Conservation (phyloP, 1,139 yeast species). For the Geotrichum candidum region DNA sequence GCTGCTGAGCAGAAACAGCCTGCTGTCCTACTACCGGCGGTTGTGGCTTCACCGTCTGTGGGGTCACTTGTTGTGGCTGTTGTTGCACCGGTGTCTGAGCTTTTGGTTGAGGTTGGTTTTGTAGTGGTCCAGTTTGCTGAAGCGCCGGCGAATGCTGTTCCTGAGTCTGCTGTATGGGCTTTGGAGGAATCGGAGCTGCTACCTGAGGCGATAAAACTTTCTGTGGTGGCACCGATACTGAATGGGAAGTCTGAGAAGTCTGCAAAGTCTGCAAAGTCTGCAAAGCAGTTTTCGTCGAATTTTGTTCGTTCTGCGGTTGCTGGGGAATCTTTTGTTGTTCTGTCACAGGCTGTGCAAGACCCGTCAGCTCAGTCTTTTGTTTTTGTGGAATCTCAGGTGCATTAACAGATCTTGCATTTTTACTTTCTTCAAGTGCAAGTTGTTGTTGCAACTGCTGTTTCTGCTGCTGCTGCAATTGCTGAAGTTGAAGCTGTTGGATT, state of each 20-base stretch:
- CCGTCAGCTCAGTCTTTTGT: not conserved
- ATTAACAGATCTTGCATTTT: not conserved
- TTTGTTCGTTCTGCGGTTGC: not conserved
- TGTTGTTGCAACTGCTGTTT: slow-evolving; percentile 3
- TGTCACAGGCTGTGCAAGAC: not conserved
- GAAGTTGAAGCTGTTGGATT: not conserved
- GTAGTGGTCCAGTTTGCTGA: not conserved
- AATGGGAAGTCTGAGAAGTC: not conserved
- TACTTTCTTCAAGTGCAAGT: not conserved
- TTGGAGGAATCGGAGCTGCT: not conserved
- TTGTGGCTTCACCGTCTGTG: not conserved
- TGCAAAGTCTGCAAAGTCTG: not conserved
- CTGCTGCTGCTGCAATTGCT: slow-evolving; percentile 1
- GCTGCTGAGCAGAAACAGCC: not conserved
- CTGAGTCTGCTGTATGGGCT: not conserved
- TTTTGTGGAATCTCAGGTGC: not conserved
- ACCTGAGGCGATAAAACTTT: not conserved
- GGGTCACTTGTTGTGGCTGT: not conserved
- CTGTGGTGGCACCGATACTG: not conserved
- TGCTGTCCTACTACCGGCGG: not conserved
- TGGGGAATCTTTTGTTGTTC: slow-evolving; percentile 1
- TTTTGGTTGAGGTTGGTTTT: not conserved
- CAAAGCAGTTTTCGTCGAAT: not conserved
- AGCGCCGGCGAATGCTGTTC: not conserved
- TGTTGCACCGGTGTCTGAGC: not conserved